These are phyloP conservation scores for Xanthoconium purpureum DNA, from an alignment of 768 basidiomycete genomes.

Conservation along the genomic window DNA sequence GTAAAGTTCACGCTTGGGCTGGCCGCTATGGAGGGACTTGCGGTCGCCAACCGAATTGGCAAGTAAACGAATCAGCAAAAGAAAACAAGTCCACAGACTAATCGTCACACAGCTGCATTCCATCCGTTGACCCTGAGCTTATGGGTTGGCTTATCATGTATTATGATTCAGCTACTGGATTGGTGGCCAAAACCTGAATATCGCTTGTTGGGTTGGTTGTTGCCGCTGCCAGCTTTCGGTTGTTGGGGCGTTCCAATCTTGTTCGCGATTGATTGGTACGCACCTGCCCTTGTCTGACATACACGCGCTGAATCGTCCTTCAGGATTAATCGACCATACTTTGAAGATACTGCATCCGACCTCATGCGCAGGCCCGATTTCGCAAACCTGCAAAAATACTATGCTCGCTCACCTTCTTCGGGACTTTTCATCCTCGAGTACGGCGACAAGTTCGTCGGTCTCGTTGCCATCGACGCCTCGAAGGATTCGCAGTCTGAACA, in stretches of 20 bases:
- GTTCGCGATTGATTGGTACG: slow-evolving; percentile 67
- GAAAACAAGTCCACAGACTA: neutral
- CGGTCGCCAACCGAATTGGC: slow-evolving; percentile 55
- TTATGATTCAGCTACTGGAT: slow-evolving; percentile 55
- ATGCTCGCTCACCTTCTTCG: slow-evolving; percentile 57
- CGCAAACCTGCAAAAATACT: slow-evolving; percentile 48
- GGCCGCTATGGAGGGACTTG: slow-evolving; percentile 63
- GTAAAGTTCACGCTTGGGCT: slow-evolving; percentile 66
- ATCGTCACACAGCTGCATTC: slow-evolving; percentile 40
- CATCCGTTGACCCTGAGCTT: slow-evolving; percentile 58
- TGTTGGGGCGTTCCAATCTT: slow-evolving; percentile 60
- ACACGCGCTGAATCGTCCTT: neutral
- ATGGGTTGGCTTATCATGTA: slow-evolving; percentile 60
- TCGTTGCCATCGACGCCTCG: slow-evolving; percentile 69
- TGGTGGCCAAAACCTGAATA: slow-evolving; percentile 62
- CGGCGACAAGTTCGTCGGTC: slow-evolving; percentile 55
- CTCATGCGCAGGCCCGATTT: slow-evolving; percentile 58
- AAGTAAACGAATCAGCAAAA: slow-evolving; percentile 34
- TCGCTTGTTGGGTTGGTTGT: slow-evolving; percentile 50
- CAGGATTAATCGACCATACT: slow-evolving; percentile 69
- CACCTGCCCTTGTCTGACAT: neutral
- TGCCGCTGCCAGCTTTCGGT: slow-evolving; percentile 65
- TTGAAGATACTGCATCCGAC: slow-evolving; percentile 53
- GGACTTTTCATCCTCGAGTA: slow-evolving; percentile 71
- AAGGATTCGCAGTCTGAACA: slow-evolving; percentile 35